These are phyloP conservation scores for Cadophora luteo-olivacea DNA, from an alignment of 2,329 filamentous ascomycete species.

Conservation along the genomic window DNA sequence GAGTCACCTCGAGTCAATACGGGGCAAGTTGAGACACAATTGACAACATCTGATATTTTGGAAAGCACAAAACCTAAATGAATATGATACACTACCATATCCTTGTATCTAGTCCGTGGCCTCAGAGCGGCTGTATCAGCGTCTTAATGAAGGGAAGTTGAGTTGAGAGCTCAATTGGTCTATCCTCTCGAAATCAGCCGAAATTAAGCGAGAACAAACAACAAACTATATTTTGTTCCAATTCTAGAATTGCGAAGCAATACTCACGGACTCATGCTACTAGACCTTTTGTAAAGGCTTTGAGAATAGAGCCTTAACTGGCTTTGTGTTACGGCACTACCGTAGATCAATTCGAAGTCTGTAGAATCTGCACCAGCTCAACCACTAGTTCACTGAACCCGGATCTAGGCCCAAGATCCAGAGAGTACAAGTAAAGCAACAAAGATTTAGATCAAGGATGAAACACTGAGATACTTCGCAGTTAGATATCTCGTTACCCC, in stretches of 20 bases:
- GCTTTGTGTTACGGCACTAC: background rate
- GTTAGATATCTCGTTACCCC: background rate
- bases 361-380: background rate
- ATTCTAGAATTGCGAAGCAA: background rate
- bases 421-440: background rate
- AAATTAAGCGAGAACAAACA: constrained; percentile 8
- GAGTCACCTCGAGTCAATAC: background rate
- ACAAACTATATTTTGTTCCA: background rate
- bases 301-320: background rate
- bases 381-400: background rate
- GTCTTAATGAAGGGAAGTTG: background rate
- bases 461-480: background rate
- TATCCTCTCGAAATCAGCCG: background rate
- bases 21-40: background rate
- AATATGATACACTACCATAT: background rate
- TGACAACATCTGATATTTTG: background rate
- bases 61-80: background rate
- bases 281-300: background rate
- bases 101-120: background rate
- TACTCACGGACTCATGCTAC: background rate
- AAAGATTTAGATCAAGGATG: background rate
- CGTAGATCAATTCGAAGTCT: background rate
- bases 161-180: background rate
- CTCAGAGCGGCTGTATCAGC: background rate
- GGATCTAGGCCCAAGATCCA: background rate